phyloP scores from a whole-genome alignment of 805 yeast species.

The Limtongia smithiae region DNA sequence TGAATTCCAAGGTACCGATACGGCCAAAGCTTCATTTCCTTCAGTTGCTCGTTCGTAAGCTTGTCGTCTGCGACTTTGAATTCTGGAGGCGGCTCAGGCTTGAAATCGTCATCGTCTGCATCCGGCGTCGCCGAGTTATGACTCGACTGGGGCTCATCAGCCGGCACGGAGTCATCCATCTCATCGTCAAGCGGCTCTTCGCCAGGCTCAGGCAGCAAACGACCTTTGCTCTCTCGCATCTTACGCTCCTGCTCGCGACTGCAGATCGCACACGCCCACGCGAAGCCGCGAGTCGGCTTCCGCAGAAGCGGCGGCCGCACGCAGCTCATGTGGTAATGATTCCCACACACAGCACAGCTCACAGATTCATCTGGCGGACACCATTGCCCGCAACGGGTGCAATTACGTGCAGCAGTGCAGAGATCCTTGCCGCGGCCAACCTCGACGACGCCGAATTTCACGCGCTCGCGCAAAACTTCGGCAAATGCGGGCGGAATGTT shows the following conservation, averaged over 20 bases:
- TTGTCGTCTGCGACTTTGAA: slow-evolving; percentile 32
- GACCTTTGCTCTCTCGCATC: slow-evolving; percentile 39
- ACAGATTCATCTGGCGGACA: slow-evolving; percentile 69
- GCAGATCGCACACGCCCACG: slow-evolving; percentile 86
- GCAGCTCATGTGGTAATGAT: slow-evolving; percentile 74
- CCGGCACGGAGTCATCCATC: background rate
- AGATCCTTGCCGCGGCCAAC: slow-evolving; percentile 60
- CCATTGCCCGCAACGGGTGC: slow-evolving; percentile 83
- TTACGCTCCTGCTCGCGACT: slow-evolving; percentile 54
- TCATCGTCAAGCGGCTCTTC: slow-evolving; percentile 14
- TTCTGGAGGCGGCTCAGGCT: slow-evolving; percentile 10
- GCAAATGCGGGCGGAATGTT: slow-evolving; percentile 58
- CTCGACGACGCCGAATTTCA: slow-evolving; percentile 73
- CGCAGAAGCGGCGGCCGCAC: slow-evolving; percentile 76
- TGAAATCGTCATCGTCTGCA: slow-evolving; percentile 13
- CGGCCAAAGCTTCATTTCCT: slow-evolving; percentile 53
- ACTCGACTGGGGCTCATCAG: background rate
- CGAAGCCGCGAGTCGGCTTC: slow-evolving; percentile 82
- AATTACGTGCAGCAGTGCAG: slow-evolving; percentile 59
- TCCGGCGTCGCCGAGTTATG: background rate
- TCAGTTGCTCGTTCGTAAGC: slow-evolving; percentile 33
- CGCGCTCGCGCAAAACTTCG: slow-evolving; percentile 61
- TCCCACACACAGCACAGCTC: slow-evolving; percentile 72
- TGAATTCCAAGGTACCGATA: slow-evolving; percentile 76
- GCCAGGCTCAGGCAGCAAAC: slow-evolving; percentile 18